phyloP scores from a whole-genome alignment of 768 basidiomycete genomes.

The Artomyces pyxidatus region DNA sequence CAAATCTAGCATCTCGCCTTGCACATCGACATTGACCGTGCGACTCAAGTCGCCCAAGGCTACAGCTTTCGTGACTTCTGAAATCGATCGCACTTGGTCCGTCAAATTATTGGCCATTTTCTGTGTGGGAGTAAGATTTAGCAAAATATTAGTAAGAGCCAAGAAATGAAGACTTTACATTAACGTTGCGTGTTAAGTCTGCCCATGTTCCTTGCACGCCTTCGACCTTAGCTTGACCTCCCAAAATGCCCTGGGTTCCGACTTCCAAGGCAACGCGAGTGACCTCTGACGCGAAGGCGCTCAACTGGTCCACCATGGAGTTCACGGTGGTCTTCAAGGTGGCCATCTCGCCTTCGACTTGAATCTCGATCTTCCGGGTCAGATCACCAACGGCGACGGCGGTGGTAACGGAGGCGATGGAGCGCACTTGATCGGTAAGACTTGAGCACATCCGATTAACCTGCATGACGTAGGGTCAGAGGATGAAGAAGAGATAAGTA shows the following conservation, averaged over 20 bases:
- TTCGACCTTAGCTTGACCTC: constrained; percentile 81
- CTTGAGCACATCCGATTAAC: constrained; percentile 74
- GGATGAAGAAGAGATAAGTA: neutral
- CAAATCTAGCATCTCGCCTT: constrained; percentile 88
- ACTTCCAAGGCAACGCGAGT: constrained; percentile 78
- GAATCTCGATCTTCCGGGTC: constrained; percentile 85
- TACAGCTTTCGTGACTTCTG: constrained; percentile 72
- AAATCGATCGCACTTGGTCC: constrained; percentile 85
- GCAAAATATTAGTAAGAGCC: neutral
- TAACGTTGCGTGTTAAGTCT: constrained; percentile 80
- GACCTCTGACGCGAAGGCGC: constrained; percentile 76
- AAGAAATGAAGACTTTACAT: constrained; percentile 40
- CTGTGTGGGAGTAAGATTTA: constrained; percentile 27
- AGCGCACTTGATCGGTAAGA: constrained; percentile 68
- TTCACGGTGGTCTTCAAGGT: constrained; percentile 78
- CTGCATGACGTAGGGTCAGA: constrained; percentile 22
- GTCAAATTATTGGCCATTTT: constrained; percentile 86
- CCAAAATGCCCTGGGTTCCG: constrained; percentile 80
- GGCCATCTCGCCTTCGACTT: constrained; percentile 77
- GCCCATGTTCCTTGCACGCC: constrained; percentile 90
- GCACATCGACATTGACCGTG: constrained; percentile 85
- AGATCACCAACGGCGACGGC: constrained; percentile 84
- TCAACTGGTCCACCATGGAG: constrained; percentile 82
- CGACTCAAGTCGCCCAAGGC: constrained; percentile 79
- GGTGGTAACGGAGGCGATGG: constrained; percentile 74